A percentile compares a stretch with the other conserved stretches of the same genome.
Evolutionary conservation across 164 flowering plant species (phyloP).

Genomic region (Santalum album): DNA sequence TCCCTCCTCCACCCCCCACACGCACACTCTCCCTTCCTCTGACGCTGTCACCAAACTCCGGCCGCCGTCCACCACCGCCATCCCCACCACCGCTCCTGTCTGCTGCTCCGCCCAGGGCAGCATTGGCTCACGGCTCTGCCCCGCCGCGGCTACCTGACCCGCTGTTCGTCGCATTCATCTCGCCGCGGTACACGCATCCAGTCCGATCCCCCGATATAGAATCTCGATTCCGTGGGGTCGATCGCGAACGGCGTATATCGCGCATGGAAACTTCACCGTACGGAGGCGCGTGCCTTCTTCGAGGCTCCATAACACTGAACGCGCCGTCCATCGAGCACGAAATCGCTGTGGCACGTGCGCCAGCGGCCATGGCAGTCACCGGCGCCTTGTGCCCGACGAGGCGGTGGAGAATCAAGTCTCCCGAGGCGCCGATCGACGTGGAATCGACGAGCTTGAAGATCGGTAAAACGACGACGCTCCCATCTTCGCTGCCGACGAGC

Average conservation of each 20-base stretch:
- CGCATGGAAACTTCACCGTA: constrained; percentile 25
- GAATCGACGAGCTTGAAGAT: constrained; percentile 20
- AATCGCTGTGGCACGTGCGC: constrained; percentile 13
- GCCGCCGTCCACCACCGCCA: constrained; percentile 13
- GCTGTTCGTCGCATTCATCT: constrained; percentile 12
- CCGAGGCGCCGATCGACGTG: neutral
- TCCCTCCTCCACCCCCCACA: no score
- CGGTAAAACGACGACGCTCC: constrained; percentile 23
- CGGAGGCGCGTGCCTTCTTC: constrained; percentile 17
- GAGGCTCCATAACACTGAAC: constrained; percentile 39
- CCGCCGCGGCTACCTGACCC: neutral
- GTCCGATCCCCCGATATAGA: constrained; percentile 41
- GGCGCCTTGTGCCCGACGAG: constrained; percentile 24
- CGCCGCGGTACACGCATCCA: constrained; percentile 33
- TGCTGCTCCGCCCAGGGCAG: constrained; percentile 22
- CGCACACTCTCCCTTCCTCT: constrained; percentile 33
- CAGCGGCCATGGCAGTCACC: constrained; percentile 25
- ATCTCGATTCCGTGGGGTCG: constrained; percentile 12
- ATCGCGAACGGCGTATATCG: constrained; percentile 19
- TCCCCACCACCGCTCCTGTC: constrained; percentile 19
- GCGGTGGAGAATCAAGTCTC: constrained; percentile 7
- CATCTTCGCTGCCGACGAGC: constrained; percentile 31
- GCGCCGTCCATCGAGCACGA: constrained; percentile 42
- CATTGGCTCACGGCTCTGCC: constrained; percentile 3
- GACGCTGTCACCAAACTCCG: constrained; percentile 33